Percentiles rank a stretch among this genome's conserved stretches.
Conservation (phyloP, 2,329 filamentous ascomycete genomes). For the Diaporthe caulivora region DNA sequence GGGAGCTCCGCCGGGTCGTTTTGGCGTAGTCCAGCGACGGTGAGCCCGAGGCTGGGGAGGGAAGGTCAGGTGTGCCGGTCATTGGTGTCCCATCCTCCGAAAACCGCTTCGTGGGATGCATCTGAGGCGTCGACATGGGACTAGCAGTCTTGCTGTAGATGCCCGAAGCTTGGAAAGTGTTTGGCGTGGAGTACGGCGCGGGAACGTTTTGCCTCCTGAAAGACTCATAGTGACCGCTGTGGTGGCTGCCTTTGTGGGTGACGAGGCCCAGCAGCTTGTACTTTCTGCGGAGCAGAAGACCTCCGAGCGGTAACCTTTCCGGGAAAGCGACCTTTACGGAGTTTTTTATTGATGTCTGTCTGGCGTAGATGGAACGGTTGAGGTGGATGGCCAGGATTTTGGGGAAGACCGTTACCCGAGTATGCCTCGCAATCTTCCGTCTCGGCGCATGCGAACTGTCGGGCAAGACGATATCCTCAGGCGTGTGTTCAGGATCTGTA, state of each 20-base stretch:
- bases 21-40: slow-evolving; percentile 37
- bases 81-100: slow-evolving; percentile 54
- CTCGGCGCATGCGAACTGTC: slow-evolving; percentile 81
- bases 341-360: slow-evolving; percentile 87
- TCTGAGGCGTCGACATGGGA: slow-evolving; percentile 61
- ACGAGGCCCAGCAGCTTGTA: slow-evolving; percentile 91
- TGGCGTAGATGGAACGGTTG: slow-evolving; percentile 88
- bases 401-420: slow-evolving; percentile 87
- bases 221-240: slow-evolving; percentile 97
- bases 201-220: slow-evolving; percentile 88
- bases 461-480: slow-evolving; percentile 80
- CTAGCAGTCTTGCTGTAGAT: slow-evolving; percentile 76
- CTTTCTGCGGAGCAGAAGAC: slow-evolving; percentile 79
- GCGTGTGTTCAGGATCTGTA: slow-evolving; percentile 83
- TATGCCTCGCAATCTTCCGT: slow-evolving; percentile 87
- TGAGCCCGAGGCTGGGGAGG: slow-evolving; percentile 48
- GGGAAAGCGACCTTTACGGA: slow-evolving; percentile 94
- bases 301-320: slow-evolving; percentile 85
- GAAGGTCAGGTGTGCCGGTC: slow-evolving; percentile 61
- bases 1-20: slow-evolving; percentile 30
- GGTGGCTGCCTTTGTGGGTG: slow-evolving; percentile 94
- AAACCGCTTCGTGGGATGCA: slow-evolving; percentile 46
- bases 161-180: slow-evolving; percentile 80
- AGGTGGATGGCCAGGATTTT: slow-evolving; percentile 93
- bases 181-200: slow-evolving; percentile 84